Evolutionary conservation across 139 green algal species (phyloP).

Genomic region (Chlorella sp.): DNA sequence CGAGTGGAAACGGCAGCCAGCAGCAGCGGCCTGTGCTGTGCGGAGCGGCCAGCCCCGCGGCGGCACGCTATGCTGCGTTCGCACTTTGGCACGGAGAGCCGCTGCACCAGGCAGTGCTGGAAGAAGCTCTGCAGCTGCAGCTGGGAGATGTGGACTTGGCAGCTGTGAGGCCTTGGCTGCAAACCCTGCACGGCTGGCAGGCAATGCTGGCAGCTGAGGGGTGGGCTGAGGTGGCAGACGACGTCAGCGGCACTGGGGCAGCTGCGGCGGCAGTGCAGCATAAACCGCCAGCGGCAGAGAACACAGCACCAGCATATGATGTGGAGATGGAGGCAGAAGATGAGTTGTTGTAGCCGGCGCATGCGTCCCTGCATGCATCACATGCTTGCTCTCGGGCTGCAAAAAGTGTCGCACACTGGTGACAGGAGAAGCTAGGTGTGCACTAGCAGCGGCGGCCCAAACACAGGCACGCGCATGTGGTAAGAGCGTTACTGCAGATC

Average conservation of each 20-base stretch:
- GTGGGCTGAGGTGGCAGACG: no score
- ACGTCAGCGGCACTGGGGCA: no score
- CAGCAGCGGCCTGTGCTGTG: neutral
- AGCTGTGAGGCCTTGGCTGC: constrained; percentile 4
- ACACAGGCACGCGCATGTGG: no score
- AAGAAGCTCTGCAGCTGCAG: neutral
- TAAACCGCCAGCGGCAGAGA: neutral
- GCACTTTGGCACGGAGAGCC: neutral
- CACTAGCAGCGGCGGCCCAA: no score
- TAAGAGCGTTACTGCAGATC: no score
- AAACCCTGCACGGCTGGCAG: neutral
- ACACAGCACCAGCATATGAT: no score
- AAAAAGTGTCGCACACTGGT: no score
- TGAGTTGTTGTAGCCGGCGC: neutral
- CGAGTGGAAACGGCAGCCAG: no score
- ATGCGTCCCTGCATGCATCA: neutral
- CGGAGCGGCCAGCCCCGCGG: neutral
- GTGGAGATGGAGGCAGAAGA: neutral
- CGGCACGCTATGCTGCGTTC: neutral
- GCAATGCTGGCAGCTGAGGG: neutral
- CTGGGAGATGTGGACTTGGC: neutral
- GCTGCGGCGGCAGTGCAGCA: neutral
- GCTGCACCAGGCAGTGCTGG: neutral
- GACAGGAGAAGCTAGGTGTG: no score
- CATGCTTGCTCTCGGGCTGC: no score